These are phyloP conservation scores for Aphanomyces stellatus DNA, from an alignment of 352 stramenopile species.

Conservation along the genomic window DNA sequence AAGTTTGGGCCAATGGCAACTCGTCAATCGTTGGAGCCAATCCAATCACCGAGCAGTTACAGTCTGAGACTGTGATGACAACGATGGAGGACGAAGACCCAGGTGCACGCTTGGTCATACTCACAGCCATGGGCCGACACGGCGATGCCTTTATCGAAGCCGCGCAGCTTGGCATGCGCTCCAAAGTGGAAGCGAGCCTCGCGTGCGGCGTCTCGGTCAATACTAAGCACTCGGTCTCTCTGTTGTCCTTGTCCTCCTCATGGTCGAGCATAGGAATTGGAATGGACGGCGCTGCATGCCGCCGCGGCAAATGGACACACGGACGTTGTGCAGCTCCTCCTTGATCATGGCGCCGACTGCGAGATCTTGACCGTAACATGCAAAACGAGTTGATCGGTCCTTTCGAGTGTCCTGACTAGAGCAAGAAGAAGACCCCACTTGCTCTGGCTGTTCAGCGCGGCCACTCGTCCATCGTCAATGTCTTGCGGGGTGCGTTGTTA, in stretches of 20 bases:
- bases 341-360: conserved; percentile 40
- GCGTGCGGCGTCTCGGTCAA: background rate
- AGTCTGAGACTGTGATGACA: too few species aligned
- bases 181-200: background rate
- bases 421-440: conserved; percentile 8
- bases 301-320: conserved; percentile 48
- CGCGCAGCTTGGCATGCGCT: background rate
- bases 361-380: background rate
- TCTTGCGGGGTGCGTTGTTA: background rate
- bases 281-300: conserved; percentile 66
- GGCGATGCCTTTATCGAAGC: conserved; percentile 11
- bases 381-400: background rate
- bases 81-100: too few species aligned
- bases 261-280: conserved; percentile 30
- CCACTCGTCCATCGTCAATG: background rate
- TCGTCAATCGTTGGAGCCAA: too few species aligned
- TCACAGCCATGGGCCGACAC: background rate
- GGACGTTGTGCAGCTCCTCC: conserved; percentile 41
- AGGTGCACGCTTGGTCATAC: too few species aligned
- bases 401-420: background rate
- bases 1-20: too few species aligned
- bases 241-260: background rate
- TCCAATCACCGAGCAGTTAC: too few species aligned
- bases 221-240: background rate
- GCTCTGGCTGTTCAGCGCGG: background rate